Conservation (phyloP, 768 basidiomycete genomes). For the Termitomyces sp. region DNA sequence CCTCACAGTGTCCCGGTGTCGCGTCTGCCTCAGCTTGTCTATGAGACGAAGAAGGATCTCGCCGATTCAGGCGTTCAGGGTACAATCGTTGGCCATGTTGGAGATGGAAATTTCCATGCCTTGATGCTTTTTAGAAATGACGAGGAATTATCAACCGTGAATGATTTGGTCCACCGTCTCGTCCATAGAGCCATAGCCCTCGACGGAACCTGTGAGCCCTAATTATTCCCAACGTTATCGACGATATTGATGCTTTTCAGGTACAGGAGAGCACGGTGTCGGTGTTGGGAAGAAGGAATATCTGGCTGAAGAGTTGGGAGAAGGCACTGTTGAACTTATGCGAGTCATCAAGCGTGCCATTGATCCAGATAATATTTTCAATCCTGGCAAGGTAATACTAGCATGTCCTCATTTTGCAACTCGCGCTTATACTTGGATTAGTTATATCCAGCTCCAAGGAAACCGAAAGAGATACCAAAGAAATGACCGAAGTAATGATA, state of each 20-base stretch:
- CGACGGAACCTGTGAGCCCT: slow-evolving; percentile 69
- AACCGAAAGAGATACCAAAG: background rate
- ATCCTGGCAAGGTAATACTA: slow-evolving; percentile 69
- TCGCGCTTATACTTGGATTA: slow-evolving; percentile 5
- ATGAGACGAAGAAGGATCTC: slow-evolving; percentile 80
- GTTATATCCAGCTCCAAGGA: slow-evolving; percentile 28
- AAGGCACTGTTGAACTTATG: slow-evolving; percentile 81
- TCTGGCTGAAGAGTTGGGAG: slow-evolving; percentile 78
- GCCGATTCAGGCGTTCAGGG: slow-evolving; percentile 48
- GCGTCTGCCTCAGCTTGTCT: slow-evolving; percentile 62
- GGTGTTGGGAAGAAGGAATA: slow-evolving; percentile 86
- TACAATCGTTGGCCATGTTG: slow-evolving; percentile 82
- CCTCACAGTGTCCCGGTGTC: slow-evolving; percentile 62
- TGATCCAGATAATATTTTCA: slow-evolving; percentile 80
- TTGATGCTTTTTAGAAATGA: slow-evolving; percentile 59
- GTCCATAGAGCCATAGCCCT: slow-evolving; percentile 67
- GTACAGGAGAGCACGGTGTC: slow-evolving; percentile 86
- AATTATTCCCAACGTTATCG: background rate
- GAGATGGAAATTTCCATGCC: slow-evolving; percentile 62
- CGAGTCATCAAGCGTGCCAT: slow-evolving; percentile 75
- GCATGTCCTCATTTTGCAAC: background rate
- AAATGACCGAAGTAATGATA: background rate
- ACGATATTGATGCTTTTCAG: slow-evolving; percentile 29
- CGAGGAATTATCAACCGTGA: slow-evolving; percentile 50
- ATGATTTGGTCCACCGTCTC: slow-evolving; percentile 64